Percentiles rank a stretch among this genome's conserved stretches.
Conservation (phyloP, 768 basidiomycete genomes). For the Calocera cornea region DNA sequence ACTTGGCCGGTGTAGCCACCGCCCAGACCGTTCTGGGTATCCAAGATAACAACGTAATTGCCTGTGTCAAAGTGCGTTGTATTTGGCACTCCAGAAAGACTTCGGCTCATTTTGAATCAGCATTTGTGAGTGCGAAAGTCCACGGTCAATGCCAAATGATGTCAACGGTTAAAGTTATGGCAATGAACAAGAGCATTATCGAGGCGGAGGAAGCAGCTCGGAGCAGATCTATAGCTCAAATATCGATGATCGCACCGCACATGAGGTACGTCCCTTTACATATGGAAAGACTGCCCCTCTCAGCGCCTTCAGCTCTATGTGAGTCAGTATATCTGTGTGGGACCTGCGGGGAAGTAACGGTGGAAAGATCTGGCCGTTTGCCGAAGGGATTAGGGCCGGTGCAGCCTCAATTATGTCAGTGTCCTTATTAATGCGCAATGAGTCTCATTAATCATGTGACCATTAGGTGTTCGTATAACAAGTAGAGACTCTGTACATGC, state of each 20-base stretch:
- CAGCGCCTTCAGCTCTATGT: background rate
- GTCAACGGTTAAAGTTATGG: constrained; percentile 14
- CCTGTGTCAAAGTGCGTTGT: background rate
- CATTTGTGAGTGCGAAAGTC: constrained; percentile 28
- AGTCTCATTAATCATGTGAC: background rate
- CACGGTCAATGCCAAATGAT: too few relatives aligned
- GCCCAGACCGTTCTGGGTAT: constrained; percentile 72
- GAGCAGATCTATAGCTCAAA: constrained; percentile 35
- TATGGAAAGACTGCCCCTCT: background rate
- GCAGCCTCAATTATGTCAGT: background rate
- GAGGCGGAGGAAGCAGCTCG: constrained; percentile 15
- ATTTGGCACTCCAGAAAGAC: background rate
- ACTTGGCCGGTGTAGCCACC: constrained; percentile 50
- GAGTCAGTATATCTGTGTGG: background rate
- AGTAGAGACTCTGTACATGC: background rate
- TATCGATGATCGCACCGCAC: constrained; percentile 67
- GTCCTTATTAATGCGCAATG: background rate
- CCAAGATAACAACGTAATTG: constrained; percentile 33
- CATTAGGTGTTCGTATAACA: background rate
- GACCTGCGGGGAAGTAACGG: background rate
- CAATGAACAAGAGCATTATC: constrained; percentile 32
- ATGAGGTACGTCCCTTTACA: constrained; percentile 35
- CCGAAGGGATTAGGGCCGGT: background rate
- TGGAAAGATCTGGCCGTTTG: background rate
- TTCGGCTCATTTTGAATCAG: constrained; percentile 65